Evolutionary conservation across 2,329 filamentous ascomycete species (phyloP).

Genomic region (Thielaviopsis cerberus): DNA sequence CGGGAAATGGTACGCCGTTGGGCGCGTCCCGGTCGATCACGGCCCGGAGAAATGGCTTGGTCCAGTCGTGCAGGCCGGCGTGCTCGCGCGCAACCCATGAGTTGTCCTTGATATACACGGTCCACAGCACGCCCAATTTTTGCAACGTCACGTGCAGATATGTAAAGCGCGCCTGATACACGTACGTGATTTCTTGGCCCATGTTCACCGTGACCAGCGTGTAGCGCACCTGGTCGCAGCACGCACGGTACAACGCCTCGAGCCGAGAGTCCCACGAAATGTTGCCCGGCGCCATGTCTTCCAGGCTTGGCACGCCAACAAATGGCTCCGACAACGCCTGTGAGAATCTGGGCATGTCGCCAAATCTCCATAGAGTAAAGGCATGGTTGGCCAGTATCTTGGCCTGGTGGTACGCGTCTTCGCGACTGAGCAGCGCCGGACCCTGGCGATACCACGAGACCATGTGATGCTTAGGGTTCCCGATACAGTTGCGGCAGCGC

Average conservation of each 20-base stretch:
- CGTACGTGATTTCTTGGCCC: background rate
- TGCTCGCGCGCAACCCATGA: background rate
- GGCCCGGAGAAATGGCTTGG: conserved; percentile 3
- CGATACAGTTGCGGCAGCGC: conserved; percentile 22
- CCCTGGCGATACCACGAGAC: conserved; percentile 3
- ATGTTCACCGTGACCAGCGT: background rate
- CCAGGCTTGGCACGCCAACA: background rate
- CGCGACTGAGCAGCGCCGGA: background rate
- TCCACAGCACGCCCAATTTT: conserved; percentile 10
- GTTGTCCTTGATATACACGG: conserved; percentile 7
- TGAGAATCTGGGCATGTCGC: background rate
- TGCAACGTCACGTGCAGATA: conserved; percentile 10
- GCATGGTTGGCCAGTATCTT: background rate
- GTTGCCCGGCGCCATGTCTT: background rate
- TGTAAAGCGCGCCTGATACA: background rate
- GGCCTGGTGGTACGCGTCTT: background rate
- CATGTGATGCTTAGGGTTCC: conserved; percentile 22
- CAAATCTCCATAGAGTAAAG: background rate
- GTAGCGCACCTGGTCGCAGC: background rate
- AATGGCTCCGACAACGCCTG: background rate
- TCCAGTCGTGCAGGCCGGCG: background rate
- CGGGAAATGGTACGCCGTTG: background rate
- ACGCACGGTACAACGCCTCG: conserved; percentile 6
- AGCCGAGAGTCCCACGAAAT: background rate
- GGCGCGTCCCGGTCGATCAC: background rate